Base-by-base conservation (phyloP, 805 yeast genomes). In the Metschnikowia vanudenii region DNA sequence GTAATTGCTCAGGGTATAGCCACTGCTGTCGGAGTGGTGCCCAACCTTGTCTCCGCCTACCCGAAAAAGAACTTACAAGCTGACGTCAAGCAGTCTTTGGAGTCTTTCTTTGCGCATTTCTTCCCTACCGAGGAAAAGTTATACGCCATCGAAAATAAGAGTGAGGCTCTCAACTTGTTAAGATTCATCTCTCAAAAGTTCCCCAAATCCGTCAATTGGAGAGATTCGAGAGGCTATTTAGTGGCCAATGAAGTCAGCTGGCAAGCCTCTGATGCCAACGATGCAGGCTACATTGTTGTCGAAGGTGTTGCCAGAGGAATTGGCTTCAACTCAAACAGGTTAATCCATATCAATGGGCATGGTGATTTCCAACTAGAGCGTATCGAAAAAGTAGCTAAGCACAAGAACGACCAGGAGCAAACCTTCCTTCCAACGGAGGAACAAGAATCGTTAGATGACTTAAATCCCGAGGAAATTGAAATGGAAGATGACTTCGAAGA, bases 1-100 rank as follows among this genome's bases (percentile, higher is more conserved):
- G 76, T 91, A 30, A 89, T 88, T 59, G 78, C 91, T 12, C 99
- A 95, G 70, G 98, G 98, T 73, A 85, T 91, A 12, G 84, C 96
- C 0, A 80, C 89, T 3, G 83, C 82, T 1, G 70, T 85, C 46
- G 94, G 95, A 24, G 88, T 88, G 10, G 79, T 91, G 22, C 81
- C 94, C 7, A 88, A 89, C 58, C 62, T 90, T 29, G 79, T 84
- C 1, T 61, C 77, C 2, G 79, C 82, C 1, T 87, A 81, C 55
- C 83, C 85, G 34, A 85, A 85, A 65, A 82, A 78, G 58, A 88
- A 88, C 60, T 79, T 85, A 55, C 97, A 88, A 63, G 64, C 75
- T 47, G 95, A 86, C 59, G 57, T 73, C 29, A 66, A 71, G 54
- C 75, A 71, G 56, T 72, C 76, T 8, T 63, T 73, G 47, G 65